Conservation (phyloP, 148 eudicot species). For the Agrostemma githago region DNA sequence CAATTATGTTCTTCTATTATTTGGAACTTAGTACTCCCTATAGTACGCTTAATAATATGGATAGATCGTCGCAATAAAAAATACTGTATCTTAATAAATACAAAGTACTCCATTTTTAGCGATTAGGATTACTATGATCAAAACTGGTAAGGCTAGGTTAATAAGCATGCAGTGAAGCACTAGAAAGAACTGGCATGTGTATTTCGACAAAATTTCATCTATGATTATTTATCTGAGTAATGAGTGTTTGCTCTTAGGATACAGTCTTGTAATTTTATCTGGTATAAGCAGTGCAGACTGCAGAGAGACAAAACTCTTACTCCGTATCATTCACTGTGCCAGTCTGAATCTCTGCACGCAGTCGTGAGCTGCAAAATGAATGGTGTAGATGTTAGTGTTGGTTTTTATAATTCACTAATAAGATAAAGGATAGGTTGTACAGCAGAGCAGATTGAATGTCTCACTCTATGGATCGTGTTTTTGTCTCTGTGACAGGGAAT, state of each 20-base stretch:
- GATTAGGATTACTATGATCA: too few species aligned
- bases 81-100: too few species aligned
- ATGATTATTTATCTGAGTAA: too few species aligned
- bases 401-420: too few species aligned
- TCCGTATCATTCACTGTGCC: background rate
- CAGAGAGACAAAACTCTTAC: too few species aligned
- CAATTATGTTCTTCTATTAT: conserved; percentile 1
- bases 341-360: background rate
- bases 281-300: background rate
- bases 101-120: too few species aligned
- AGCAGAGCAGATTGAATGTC: too few species aligned
- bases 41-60: background rate
- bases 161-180: background rate
- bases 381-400: background rate
- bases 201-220: background rate
- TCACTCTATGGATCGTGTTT: background rate
- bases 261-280: background rate
- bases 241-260: background rate
- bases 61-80: background rate
- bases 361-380: background rate
- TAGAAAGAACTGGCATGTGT: background rate
- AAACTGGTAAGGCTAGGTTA: too few species aligned
- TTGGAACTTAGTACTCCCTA: background rate
- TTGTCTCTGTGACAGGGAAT: conserved; percentile 45
- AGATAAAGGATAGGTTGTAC: too few species aligned